Percentiles rank a stretch among this genome's conserved stretches.
Evolutionary conservation across 2,329 filamentous ascomycete genomes (phyloP).

Genomic region (Grosmannia serpens): DNA sequence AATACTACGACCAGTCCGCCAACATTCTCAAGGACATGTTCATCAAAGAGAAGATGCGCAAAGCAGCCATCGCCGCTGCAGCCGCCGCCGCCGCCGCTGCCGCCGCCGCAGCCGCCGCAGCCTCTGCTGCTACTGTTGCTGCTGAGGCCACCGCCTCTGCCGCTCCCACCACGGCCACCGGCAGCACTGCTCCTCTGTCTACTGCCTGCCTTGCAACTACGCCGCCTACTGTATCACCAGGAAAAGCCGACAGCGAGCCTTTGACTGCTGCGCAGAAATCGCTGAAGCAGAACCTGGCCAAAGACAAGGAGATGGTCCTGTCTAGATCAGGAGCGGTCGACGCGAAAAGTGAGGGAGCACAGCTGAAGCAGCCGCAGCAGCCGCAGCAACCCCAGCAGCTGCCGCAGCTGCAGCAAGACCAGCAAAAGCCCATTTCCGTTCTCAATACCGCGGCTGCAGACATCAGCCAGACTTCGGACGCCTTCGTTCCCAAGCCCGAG

Average conservation of each 20-base stretch:
- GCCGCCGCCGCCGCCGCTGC: conserved; percentile 11
- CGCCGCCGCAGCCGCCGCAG: conserved; percentile 13
- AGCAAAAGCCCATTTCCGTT: neutral
- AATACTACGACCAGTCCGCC: conserved; percentile 90
- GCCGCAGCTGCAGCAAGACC: neutral
- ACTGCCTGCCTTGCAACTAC: conserved; percentile 7
- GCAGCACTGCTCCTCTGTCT: conserved; percentile 13
- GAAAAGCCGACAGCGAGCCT: conserved; percentile 3
- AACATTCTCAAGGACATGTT: conserved; percentile 83
- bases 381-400: neutral
- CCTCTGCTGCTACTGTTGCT: conserved; percentile 6
- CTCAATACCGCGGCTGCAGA: neutral
- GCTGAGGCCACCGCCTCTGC: conserved; percentile 16
- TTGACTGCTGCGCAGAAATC: conserved; percentile 11
- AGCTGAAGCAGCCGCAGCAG: neutral
- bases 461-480: neutral
- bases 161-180: conserved; percentile 11
- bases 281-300: conserved; percentile 11
- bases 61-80: conserved; percentile 12
- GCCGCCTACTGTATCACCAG: conserved; percentile 13
- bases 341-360: neutral
- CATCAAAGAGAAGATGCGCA: conserved; percentile 61
- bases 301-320: conserved; percentile 15
- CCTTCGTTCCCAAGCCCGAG: neutral
- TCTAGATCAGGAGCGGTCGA: neutral